These are phyloP conservation scores for Penicillium chermesinum DNA, from an alignment of 495 filamentous ascomycete species.

Conservation along the genomic window DNA sequence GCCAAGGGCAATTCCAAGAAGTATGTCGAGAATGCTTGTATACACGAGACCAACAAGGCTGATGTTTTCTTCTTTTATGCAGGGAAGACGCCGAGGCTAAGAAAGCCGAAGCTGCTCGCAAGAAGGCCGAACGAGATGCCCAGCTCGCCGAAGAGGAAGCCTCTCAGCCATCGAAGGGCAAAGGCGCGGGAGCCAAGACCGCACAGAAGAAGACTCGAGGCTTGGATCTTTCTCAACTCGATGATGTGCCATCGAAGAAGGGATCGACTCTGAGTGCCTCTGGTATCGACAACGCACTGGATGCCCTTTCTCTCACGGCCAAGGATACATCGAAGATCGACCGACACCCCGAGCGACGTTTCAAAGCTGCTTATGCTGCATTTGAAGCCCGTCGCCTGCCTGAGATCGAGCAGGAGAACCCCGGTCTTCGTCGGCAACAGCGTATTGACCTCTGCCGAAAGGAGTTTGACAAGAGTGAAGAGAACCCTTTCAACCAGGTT, in stretches of 20 bases:
- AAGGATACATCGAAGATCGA: slow-evolving; percentile 62
- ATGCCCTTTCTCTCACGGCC: slow-evolving; percentile 66
- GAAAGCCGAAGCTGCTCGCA: slow-evolving; percentile 76
- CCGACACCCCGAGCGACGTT: slow-evolving; percentile 77
- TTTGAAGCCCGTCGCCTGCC: slow-evolving; percentile 79
- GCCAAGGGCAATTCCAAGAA: slow-evolving; percentile 80
- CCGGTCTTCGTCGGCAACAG: slow-evolving; percentile 73
- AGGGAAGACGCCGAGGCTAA: slow-evolving; percentile 83
- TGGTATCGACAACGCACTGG: slow-evolving; percentile 87
- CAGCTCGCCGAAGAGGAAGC: slow-evolving; percentile 79
- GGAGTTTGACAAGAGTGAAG: slow-evolving; percentile 87
- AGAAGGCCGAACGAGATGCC: slow-evolving; percentile 84
- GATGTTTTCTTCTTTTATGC: slow-evolving; percentile 7
- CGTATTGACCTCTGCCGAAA: slow-evolving; percentile 71
- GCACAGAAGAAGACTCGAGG: slow-evolving; percentile 61
- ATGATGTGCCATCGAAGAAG: slow-evolving; percentile 45
- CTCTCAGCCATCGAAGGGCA: slow-evolving; percentile 50
- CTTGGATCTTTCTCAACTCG: slow-evolving; percentile 67
- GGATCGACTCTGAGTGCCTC: slow-evolving; percentile 62
- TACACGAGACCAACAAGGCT: slow-evolving; percentile 3
- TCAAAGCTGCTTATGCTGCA: slow-evolving; percentile 80
- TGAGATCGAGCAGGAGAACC: slow-evolving; percentile 77
- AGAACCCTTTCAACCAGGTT: slow-evolving; percentile 91
- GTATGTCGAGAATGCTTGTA: slow-evolving; percentile 38
- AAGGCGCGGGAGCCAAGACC: slow-evolving; percentile 56